A percentile compares a stretch with the other conserved stretches of the same genome.
These are phyloP conservation scores for Punctularia strigosozonata DNA, from an alignment of 768 basidiomycete species.

Conservation along the genomic window DNA sequence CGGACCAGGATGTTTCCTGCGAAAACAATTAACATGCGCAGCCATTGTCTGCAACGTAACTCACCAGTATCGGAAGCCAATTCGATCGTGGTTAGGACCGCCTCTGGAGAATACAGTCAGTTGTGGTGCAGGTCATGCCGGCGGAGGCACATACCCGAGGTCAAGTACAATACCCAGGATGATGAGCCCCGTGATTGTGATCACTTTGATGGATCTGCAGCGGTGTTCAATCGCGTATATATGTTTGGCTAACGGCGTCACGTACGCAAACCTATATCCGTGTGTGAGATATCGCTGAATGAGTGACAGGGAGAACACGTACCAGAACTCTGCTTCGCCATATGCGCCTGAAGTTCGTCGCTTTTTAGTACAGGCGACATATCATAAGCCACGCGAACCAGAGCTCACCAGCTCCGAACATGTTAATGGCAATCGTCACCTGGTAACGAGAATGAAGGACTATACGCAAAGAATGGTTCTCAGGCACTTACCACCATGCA, in stretches of 20 bases:
- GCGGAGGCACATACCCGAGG: too few relatives aligned
- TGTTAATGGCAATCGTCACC: constrained; percentile 65
- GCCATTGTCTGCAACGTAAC: too few relatives aligned
- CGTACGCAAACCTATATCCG: constrained; percentile 75
- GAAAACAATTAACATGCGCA: too few relatives aligned
- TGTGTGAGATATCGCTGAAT: too few relatives aligned
- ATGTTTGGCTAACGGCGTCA: constrained; percentile 1
- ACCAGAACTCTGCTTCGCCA: too few relatives aligned
- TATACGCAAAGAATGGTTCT: too few relatives aligned
- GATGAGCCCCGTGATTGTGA: constrained; percentile 51
- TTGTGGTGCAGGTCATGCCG: too few relatives aligned
- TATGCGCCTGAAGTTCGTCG: constrained; percentile 39
- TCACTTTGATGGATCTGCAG: constrained; percentile 69
- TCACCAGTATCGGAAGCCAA: constrained; percentile 70
- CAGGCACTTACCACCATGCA: constrained; percentile 70
- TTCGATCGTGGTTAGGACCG: constrained; percentile 68
- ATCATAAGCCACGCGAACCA: constrained; percentile 1
- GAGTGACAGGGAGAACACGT: too few relatives aligned
- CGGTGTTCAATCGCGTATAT: background rate
- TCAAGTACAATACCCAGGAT: constrained; percentile 61
- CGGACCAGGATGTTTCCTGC: constrained; percentile 82
- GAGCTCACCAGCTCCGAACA: constrained; percentile 49
- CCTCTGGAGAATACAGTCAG: too few relatives aligned
- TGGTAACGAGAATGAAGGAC: too few relatives aligned
- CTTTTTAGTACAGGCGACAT: constrained; percentile 6